Conservation (phyloP, 2,329 filamentous ascomycete species). For the Colletotrichum acutatum region DNA sequence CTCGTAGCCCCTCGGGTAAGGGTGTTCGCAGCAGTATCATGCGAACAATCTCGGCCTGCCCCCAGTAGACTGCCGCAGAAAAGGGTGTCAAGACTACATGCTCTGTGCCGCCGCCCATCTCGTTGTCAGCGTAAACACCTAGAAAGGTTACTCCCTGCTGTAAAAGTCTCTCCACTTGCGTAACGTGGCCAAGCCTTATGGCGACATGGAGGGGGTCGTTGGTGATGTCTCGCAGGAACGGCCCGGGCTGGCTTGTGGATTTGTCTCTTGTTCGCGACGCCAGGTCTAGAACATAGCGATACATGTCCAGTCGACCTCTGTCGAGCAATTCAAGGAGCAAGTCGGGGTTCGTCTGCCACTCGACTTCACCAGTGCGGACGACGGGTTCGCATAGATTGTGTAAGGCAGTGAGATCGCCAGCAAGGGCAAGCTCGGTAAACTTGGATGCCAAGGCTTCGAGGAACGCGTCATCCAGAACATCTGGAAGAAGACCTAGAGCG, state of each 20-base stretch:
- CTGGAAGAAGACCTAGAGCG: slow-evolving; percentile 39
- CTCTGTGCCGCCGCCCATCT: neutral
- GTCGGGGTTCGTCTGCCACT: slow-evolving; percentile 37
- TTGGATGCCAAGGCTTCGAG: slow-evolving; percentile 37
- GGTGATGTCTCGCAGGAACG: slow-evolving; percentile 39
- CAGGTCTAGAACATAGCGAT: slow-evolving; percentile 42
- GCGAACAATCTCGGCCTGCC: slow-evolving; percentile 38
- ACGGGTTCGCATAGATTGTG: slow-evolving; percentile 43
- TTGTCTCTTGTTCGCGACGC: slow-evolving; percentile 39
- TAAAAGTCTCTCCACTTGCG: slow-evolving; percentile 36
- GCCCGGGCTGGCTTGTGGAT: slow-evolving; percentile 5
- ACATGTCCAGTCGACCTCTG: slow-evolving; percentile 39
- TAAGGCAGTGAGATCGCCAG: slow-evolving; percentile 40
- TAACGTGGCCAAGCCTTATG: slow-evolving; percentile 41
- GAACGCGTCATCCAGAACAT: slow-evolving; percentile 34
- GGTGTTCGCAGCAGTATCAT: slow-evolving; percentile 38
- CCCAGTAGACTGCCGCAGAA: slow-evolving; percentile 43
- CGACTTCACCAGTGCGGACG: slow-evolving; percentile 41
- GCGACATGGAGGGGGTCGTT: slow-evolving; percentile 43
- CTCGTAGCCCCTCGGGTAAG: slow-evolving; percentile 32
- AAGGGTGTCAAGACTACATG: slow-evolving; percentile 41
- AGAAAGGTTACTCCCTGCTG: slow-evolving; percentile 38
- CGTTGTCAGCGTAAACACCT: slow-evolving; percentile 25
- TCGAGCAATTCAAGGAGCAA: slow-evolving; percentile 42
- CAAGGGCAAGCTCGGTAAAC: slow-evolving; percentile 40